These are phyloP conservation scores for Penicillium brevicompactum DNA, from an alignment of 2,329 filamentous ascomycete genomes.

Conservation along the genomic window DNA sequence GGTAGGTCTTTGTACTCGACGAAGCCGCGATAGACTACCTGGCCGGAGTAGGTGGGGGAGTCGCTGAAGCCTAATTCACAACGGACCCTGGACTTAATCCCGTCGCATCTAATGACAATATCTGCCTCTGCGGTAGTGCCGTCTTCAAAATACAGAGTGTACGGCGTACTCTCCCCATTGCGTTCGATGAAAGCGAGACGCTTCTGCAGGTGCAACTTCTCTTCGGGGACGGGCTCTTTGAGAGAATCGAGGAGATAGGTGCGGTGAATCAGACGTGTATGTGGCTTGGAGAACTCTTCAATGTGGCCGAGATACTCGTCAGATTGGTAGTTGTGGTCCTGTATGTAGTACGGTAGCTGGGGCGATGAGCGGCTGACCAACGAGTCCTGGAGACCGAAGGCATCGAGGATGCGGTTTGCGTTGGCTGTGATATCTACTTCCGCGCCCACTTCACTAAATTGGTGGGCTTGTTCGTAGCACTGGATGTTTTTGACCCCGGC, in stretches of 20 bases:
- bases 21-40: slow-evolving; percentile 42
- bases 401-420: slow-evolving; percentile 35
- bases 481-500: slow-evolving; percentile 33
- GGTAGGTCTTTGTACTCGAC: slow-evolving; percentile 37
- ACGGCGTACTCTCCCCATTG: slow-evolving; percentile 28
- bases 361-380: slow-evolving; percentile 39
- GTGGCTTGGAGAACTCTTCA: slow-evolving; percentile 29
- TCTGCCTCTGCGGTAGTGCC: slow-evolving; percentile 45
- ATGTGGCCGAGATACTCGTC: slow-evolving; percentile 34
- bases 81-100: slow-evolving; percentile 53
- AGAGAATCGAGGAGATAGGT: slow-evolving; percentile 40
- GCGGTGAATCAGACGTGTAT: slow-evolving; percentile 32
- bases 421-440: slow-evolving; percentile 44
- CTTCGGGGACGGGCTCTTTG: slow-evolving; percentile 33
- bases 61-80: slow-evolving; percentile 29
- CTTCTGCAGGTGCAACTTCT: slow-evolving; percentile 30
- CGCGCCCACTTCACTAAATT: slow-evolving; percentile 42
- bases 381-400: slow-evolving; percentile 33
- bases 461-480: slow-evolving; percentile 40
- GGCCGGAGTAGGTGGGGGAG: slow-evolving; percentile 36
- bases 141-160: slow-evolving; percentile 46
- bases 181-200: slow-evolving; percentile 25
- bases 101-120: slow-evolving; percentile 51
- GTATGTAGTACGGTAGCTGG: slow-evolving; percentile 34
- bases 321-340: slow-evolving; percentile 31